A percentile compares a stretch with the other conserved stretches of the same genome.
phyloP scores from a whole-genome alignment of 805 yeast genomes.

The Hagleromyces aurorensis region DNA sequence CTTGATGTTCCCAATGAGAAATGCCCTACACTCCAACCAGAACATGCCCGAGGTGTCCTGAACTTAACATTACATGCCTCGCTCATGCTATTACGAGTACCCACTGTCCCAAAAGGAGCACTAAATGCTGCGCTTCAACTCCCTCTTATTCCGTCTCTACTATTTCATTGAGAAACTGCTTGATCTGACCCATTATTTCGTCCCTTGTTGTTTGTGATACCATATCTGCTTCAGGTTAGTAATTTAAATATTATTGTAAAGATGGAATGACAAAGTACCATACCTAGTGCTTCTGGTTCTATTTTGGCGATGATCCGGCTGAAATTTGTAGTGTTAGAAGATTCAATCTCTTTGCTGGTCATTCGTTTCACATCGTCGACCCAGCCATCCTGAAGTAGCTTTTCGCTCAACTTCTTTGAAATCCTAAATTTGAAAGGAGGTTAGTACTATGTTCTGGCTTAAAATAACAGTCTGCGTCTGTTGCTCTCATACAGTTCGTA shows the following conservation, averaged over 20 bases:
- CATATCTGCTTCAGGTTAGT: conserved; percentile 30
- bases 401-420: conserved; percentile 51
- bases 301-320: conserved; percentile 43
- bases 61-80: too few species aligned
- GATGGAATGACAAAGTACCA: conserved; percentile 14
- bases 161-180: conserved; percentile 46
- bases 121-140: too few species aligned
- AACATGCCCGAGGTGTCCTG: too few species aligned
- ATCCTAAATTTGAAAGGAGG: conserved; percentile 40
- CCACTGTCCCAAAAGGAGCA: too few species aligned
- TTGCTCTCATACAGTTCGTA: conserved; percentile 48
- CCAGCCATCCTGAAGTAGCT: conserved; percentile 79
- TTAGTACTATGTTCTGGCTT: conserved; percentile 3
- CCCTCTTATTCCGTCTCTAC: conserved; percentile 34
- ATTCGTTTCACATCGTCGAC: conserved; percentile 59
- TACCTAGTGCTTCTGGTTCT: conserved; percentile 58
- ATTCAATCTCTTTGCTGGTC: conserved; percentile 40
- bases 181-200: conserved; percentile 50
- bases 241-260: conserved; percentile 1
- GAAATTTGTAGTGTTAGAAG: conserved; percentile 42
- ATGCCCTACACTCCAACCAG: too few species aligned
- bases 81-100: too few species aligned
- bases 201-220: conserved; percentile 61
- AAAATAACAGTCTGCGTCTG: neutral
- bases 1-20: too few species aligned